Percentiles rank a stretch among this genome's conserved stretches.
Conservation (phyloP, 306 rosid species). For the Geum urbanum region DNA sequence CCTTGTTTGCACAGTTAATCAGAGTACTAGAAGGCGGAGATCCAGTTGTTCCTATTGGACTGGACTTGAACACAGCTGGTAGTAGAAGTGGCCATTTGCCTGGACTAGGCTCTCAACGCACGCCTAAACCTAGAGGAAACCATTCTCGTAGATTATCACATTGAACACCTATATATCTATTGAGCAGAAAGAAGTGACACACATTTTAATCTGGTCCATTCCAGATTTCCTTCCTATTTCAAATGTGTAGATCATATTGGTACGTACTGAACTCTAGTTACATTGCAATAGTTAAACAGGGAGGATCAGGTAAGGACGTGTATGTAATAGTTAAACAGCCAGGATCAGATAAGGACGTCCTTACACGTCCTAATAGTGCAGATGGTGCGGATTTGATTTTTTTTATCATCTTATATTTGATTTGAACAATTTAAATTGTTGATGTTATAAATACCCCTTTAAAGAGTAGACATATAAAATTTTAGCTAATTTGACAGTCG, state of each 20-base stretch:
- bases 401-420: too few relatives aligned
- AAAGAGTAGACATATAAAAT: too few relatives aligned
- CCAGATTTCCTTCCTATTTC: background rate
- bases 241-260: background rate
- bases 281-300: too few relatives aligned
- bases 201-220: background rate
- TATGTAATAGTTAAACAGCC: too few relatives aligned
- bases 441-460: too few relatives aligned
- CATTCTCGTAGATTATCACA: conserved; percentile 85
- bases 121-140: conserved; percentile 41
- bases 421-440: too few relatives aligned
- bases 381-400: too few relatives aligned
- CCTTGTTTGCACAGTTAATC: conserved; percentile 64
- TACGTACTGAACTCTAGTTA: background rate
- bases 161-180: conserved; percentile 35
- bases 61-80: conserved; percentile 61
- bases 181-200: conserved; percentile 1
- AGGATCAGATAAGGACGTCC: too few relatives aligned
- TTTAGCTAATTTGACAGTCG: too few relatives aligned
- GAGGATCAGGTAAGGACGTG: too few relatives aligned
- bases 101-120: conserved; percentile 44
- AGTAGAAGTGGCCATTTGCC: conserved; percentile 72
- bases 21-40: conserved; percentile 87
- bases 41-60: conserved; percentile 49
- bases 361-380: too few relatives aligned